Conservation (phyloP, 768 basidiomycete genomes). For the Kwoniella botswanensis region DNA sequence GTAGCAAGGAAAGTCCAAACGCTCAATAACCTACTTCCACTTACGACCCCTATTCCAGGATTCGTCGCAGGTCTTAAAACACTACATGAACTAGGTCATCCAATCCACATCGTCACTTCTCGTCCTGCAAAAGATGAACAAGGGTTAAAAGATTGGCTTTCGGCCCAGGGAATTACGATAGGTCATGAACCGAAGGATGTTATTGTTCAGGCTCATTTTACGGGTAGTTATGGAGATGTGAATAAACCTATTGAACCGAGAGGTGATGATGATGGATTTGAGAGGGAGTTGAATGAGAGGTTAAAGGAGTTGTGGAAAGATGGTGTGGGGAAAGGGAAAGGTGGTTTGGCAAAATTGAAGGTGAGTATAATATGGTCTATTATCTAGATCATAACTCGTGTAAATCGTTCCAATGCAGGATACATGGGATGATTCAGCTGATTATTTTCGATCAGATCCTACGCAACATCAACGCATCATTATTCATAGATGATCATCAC, state of each 20-base stretch:
- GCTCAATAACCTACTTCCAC: constrained; percentile 30
- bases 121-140: constrained; percentile 27
- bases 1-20: constrained; percentile 29
- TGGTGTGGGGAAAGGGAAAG: constrained; percentile 30
- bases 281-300: constrained; percentile 33
- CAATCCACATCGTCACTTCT: constrained; percentile 50
- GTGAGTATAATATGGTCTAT: constrained; percentile 23
- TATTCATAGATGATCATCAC: constrained; percentile 52
- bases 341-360: constrained; percentile 41
- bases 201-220: constrained; percentile 36
- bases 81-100: constrained; percentile 43
- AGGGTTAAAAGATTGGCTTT: constrained; percentile 41
- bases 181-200: constrained; percentile 33
- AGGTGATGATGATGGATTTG: constrained; percentile 22
- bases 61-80: constrained; percentile 29
- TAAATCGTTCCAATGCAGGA: no score
- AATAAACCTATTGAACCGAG: constrained; percentile 19
- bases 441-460: constrained; percentile 32
- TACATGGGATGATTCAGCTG: no score
- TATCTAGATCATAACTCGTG: no score
- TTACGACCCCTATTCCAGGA: constrained; percentile 33
- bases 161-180: constrained; percentile 35
- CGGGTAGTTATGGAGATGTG: constrained; percentile 22
- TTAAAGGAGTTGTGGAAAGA: constrained; percentile 35
- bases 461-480: constrained; percentile 44